Evolutionary conservation across 78 protist genomes (phyloP), one percentile per base, ranked within the genome.

Genomic region (Dictyostelium firmibasis): DNA sequence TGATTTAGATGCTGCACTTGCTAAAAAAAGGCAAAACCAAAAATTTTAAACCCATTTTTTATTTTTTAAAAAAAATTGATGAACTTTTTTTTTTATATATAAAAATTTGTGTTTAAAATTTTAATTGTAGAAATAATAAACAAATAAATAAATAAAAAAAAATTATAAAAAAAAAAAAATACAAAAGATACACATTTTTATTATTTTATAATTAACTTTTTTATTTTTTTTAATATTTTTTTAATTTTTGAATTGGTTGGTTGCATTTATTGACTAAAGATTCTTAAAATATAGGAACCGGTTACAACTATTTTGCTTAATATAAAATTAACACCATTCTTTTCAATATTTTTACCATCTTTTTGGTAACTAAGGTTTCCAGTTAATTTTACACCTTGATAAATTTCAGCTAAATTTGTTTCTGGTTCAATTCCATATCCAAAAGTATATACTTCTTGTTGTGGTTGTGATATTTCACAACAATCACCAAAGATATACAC

Each of bases 1-100:
- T 23, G 93, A 87, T 29, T 53, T 87, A 23, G 93, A 87, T 78
- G 93, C 93, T 31, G 93, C 93, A 64, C 47, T 87, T 36, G 82
- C 82, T 11, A 87, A 79, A 62, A 87, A 53, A 50, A 29, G 60
- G 62, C 62, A 50, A 50, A 50, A 50, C 5, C 62, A 50, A 50
- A 50, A 50, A 16, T 50, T 50, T 50, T 50, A 50, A 50, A 50
- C 20, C 5, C 62, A 50, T 50, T 16, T 50, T 16, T 50, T n/a
- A n/a, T n/a, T 50, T 50, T 4, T 16, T 38, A 16, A 50, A 44
- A 44, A 44, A 44, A 44, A 10, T 44, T 44, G 7, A 44, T 44
- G 1, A 50, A 2, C 14, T 50, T 50, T 50, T 50, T 50, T 50
- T 50, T 14, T 50, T 50, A 16, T 50, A 16, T 16, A 10, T 16